Base-by-base conservation (phyloP, 208 protist genomes). In the Trypanosoma caninum region DNA sequence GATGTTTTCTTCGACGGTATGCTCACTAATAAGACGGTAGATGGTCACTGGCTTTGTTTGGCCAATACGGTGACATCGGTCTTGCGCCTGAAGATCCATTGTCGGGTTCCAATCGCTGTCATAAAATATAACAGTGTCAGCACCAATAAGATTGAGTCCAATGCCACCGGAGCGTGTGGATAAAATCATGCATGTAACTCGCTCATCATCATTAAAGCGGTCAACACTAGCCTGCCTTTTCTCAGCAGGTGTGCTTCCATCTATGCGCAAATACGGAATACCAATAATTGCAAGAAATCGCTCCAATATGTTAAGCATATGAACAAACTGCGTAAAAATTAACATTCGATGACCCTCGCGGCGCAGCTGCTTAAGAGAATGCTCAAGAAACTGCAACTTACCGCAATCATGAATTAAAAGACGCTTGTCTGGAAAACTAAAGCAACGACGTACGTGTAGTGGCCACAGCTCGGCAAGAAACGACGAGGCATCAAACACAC, bases 111-210 rank as follows among this genome's bases (percentile, higher is more conserved):
- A 99, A 76, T 99, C 98, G 30, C 76, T 95, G 77, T 99, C 99
- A 72, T 99, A 99, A 68, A 99, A 99, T 34, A 99, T 98, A 44
- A 99, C 98, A 14, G 97, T 99, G 72, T 99, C 97, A 7, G 99
- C 99, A 33, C 95, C 97, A 25, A 96, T 98, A 13, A 99, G 74
- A 72, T 99, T 99, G n/a, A 99, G 76, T 14, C 98, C 98, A 22
- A 99, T 75, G 38, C 98, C 97, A 54, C 98, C 98, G 8, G 92
- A 93, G 28, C 98, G 82, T 31, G 98, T 99, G 1, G 95, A 98
- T 1, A 99, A 76, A 34, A 99, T 95, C 80, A 99, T 99, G 57
- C 91, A 84, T 67, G 98, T 98, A 45, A 98, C 76, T n/a, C 80
- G 75, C 8, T 59, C 25, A 75, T 98, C 91, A 14, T 65, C 65